Base-by-base conservation (phyloP, 1,139 yeast species). In the Kodamaea ohmeri region DNA sequence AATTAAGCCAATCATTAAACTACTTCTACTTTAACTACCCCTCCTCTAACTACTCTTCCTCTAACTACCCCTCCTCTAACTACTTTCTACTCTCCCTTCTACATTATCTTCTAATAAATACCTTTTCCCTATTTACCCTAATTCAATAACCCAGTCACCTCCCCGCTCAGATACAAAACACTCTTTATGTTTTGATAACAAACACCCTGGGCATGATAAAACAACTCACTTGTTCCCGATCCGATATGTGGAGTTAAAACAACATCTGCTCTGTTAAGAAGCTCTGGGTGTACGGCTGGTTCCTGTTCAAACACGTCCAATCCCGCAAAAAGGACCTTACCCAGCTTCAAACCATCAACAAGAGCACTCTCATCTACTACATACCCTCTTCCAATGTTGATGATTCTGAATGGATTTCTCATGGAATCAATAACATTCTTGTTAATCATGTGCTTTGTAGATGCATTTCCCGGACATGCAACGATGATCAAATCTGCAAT, bases 261-360 rank as follows among this genome's bases (percentile, higher is more conserved):
- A n/a, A 83, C 88, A 56, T 86, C 88, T 53, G 78, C 71, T 51
- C 94, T 71, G 11, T 63, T 61, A 21, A 75, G 51, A 36, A 83
- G 70, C 21, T 65, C 78, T 11, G 70, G 69, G 45, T 77, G 72
- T 9, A 83, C 71, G 1, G 43, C 38, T 3, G 90, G 90, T 58
- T 88, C 96, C 27, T 73, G 58, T 49, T 80, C 84, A 59, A 68
- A 86, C 4, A 88, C 96, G 52, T 88, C 96, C 32, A 87, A 63
- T 0, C 96, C 97, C 12, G 83, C 92, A 52, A 82, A 76, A 16
- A 73, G 60, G 3, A 89, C 71, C 43, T 83, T 79, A 1, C 94
- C 95, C 3, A 69, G 55, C 46, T 80, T 71, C 42, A 89, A 67
- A 0, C 88, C 95, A 7, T 65, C 68, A 2, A 86, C 75, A 36